Evolutionary conservation across 306 rosid species (phyloP).

Genomic region (Amphicarpaea edgeworthii): DNA sequence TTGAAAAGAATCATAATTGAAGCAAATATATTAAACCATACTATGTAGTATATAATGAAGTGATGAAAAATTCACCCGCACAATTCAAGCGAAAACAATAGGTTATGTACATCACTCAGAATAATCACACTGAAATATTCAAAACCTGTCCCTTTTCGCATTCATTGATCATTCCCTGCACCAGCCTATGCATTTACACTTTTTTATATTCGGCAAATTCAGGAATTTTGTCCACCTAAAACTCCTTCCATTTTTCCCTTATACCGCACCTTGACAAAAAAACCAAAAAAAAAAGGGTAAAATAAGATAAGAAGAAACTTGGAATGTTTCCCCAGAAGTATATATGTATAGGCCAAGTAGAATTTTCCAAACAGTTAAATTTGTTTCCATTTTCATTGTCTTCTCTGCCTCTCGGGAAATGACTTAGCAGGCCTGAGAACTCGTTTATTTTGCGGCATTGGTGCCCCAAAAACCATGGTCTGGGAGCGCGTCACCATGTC

Average conservation of each 20-base stretch:
- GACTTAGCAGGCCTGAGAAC: conserved; percentile 68
- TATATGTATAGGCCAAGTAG: conserved; percentile 47
- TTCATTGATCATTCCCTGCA: conserved; percentile 43
- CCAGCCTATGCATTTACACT: conserved; percentile 59
- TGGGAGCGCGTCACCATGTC: conserved; percentile 93
- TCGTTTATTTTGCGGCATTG: conserved; percentile 47
- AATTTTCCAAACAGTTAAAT: conserved; percentile 32
- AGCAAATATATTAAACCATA: conserved; percentile 43
- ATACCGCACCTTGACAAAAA: conserved; percentile 54
- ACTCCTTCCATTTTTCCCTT: conserved; percentile 56
- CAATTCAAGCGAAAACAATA: conserved; percentile 43
- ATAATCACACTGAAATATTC: conserved; percentile 50
- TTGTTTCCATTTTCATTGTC: conserved; percentile 45
- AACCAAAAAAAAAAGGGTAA: conserved; percentile 33
- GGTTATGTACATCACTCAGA: conserved; percentile 57
- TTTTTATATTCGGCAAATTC: conserved; percentile 52
- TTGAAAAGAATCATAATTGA: conserved; percentile 53
- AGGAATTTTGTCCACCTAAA: conserved; percentile 58
- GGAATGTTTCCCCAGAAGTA: conserved; percentile 43
- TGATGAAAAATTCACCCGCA: conserved; percentile 55
- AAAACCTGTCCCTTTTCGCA: conserved; percentile 49
- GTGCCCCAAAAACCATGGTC: conserved; percentile 65
- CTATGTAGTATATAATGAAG: conserved; percentile 45
- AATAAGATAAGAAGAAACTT: conserved; percentile 49
- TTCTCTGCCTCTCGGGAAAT: conserved; percentile 65